phyloP scores from a whole-genome alignment of 352 stramenopile species.

The Discostella stelligera region DNA sequence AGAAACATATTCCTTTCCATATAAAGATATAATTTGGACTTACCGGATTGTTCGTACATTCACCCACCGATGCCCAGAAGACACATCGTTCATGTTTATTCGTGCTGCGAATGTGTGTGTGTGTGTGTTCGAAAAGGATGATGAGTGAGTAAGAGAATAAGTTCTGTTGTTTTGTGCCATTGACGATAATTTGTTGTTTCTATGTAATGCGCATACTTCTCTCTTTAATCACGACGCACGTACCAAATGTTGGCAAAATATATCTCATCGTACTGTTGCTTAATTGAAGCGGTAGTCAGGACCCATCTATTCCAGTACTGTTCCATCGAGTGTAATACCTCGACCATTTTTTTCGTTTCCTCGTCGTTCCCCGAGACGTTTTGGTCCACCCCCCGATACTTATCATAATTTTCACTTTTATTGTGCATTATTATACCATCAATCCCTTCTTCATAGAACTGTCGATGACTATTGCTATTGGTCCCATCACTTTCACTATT shows the following conservation, averaged over 20 bases:
- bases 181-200: no score
- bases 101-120: not conserved
- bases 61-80: slow-evolving; percentile 6
- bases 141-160: not conserved
- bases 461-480: not conserved
- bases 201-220: not conserved
- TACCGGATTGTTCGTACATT: slow-evolving; percentile 5
- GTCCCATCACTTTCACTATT: not conserved
- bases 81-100: slow-evolving; percentile 7
- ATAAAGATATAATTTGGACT: not conserved
- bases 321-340: not conserved
- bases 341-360: slow-evolving; percentile 1
- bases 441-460: not conserved
- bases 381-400: not conserved
- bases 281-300: not conserved
- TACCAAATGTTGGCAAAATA: not conserved
- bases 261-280: slow-evolving; percentile 10
- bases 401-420: not conserved
- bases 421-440: not conserved
- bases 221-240: not conserved
- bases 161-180: no score
- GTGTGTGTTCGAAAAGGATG: not conserved
- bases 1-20: no score
- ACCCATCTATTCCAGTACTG: slow-evolving; percentile 9
- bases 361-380: not conserved